Evolutionary conservation across 2,329 filamentous ascomycete genomes (phyloP), one percentile per base, ranked within the genome.

Genomic region (Talaromyces sp.): DNA sequence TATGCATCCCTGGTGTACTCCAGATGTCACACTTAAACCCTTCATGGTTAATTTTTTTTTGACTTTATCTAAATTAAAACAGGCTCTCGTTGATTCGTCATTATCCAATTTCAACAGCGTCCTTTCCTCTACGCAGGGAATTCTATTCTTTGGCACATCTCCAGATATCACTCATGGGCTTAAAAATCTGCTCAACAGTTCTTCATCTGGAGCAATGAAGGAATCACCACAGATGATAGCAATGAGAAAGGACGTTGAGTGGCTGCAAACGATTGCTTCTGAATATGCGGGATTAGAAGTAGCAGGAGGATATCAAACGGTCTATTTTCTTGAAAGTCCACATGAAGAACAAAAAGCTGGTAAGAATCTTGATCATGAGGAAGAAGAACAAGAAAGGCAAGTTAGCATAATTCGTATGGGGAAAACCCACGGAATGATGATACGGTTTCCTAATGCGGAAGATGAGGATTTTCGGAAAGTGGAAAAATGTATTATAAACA

Each of bases 371-470:
- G 41, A 29, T 21, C 9, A 54, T 9, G 35, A 51, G 12, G 11
- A 31, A 21, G 9, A 10, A 29, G 12, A n/a, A 26, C 27, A 55
- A 19, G 3, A 29, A 11, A 21, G 31, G 14, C 50, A 51, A 26
- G 19, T 10, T 14, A 54, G 9, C 17, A 32, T 53, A 24, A 21
- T 58, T 51, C 56, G 50, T 31, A 31, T 56, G 56, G 29, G 31
- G 14, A 58, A 61, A 19, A 51, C 48, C 17, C 59, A 61, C 41
- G 59, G 56, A n/a, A 61, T 52, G 56, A 61, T 61, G 59, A 58
- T 58, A 32, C 53, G 31, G 11, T 61, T 58, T 26, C 21, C 27
- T n/a, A 21, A 43, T 43, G 32, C 32, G n/a, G 51, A 51, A 7
- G 59, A 61, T 19, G 52, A 54, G 2, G 59, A 61, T 29, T 61